Conservation (phyloP, 805 yeast genomes). For the Lachancea lanzarotensis region DNA sequence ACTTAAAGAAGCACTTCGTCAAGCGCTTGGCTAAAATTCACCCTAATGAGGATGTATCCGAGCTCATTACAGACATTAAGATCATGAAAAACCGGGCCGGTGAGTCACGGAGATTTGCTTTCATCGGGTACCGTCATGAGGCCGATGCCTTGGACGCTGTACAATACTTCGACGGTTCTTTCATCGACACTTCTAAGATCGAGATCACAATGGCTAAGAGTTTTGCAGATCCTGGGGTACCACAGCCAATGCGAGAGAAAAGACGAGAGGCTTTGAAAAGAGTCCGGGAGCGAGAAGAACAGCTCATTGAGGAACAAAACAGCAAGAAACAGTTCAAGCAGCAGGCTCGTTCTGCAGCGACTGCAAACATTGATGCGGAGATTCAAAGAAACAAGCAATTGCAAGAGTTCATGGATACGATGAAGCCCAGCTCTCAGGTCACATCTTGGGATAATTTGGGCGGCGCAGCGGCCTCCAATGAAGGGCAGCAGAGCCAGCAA, state of each 20-base stretch:
- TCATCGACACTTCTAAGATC: slow-evolving; percentile 74
- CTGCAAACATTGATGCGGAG: slow-evolving; percentile 46
- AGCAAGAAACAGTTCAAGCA: slow-evolving; percentile 31
- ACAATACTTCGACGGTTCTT: slow-evolving; percentile 65
- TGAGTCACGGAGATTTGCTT: slow-evolving; percentile 87
- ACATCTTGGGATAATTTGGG: slow-evolving; percentile 59
- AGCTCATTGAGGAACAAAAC: slow-evolving; percentile 38
- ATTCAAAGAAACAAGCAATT: slow-evolving; percentile 60
- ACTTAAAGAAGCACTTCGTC: slow-evolving; percentile 58
- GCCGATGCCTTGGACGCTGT: slow-evolving; percentile 77
- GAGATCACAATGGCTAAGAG: slow-evolving; percentile 80
- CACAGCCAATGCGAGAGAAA: slow-evolving; percentile 53
- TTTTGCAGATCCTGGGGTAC: slow-evolving; percentile 76
- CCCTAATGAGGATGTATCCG: slow-evolving; percentile 30
- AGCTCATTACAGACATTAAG: slow-evolving; percentile 81
- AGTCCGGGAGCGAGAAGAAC: slow-evolving; percentile 43
- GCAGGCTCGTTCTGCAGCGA: slow-evolving; percentile 30
- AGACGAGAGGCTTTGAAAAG: slow-evolving; percentile 44
- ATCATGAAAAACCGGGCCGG: slow-evolving; percentile 77
- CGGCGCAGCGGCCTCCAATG: slow-evolving; percentile 7
- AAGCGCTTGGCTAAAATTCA: slow-evolving; percentile 27
- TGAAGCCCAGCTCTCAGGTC: slow-evolving; percentile 66
- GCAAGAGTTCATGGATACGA: slow-evolving; percentile 73
- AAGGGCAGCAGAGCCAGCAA: background rate
- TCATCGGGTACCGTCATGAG: slow-evolving; percentile 72